These are phyloP conservation scores for Casuarina cunninghamiana DNA, from an alignment of 306 rosid genomes.

Conservation along the genomic window DNA sequence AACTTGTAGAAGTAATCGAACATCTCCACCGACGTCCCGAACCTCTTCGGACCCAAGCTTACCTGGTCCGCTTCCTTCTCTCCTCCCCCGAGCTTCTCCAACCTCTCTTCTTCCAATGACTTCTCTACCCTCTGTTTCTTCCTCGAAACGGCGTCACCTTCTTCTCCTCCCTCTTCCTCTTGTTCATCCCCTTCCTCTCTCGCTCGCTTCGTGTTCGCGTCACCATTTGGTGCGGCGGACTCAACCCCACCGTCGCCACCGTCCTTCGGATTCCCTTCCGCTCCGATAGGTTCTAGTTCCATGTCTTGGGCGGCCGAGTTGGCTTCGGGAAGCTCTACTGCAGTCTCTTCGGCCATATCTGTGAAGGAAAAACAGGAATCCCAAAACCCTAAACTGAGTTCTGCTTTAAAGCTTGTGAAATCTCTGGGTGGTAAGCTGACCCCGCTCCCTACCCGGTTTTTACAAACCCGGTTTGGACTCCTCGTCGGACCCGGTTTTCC, in stretches of 20 bases:
- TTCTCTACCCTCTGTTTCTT: slow-evolving; percentile 47
- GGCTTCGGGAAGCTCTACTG: slow-evolving; percentile 19
- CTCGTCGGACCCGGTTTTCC: too few relatives aligned
- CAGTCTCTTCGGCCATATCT: slow-evolving; percentile 29
- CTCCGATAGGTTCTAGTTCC: slow-evolving; percentile 31
- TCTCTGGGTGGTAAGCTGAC: too few relatives aligned
- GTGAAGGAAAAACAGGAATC: background rate
- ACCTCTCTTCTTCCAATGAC: slow-evolving; percentile 41
- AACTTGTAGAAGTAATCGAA: slow-evolving; percentile 61
- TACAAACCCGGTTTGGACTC: too few relatives aligned
- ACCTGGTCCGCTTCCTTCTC: slow-evolving; percentile 35
- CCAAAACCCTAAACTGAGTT: background rate
- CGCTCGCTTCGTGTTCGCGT: slow-evolving; percentile 32
- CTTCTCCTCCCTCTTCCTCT: slow-evolving; percentile 15
- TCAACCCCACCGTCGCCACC: background rate
- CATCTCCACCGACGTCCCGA: slow-evolving; percentile 57
- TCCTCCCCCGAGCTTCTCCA: slow-evolving; percentile 50
- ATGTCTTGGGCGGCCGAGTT: slow-evolving; percentile 28
- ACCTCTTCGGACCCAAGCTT: slow-evolving; percentile 45
- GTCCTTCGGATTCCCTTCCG: slow-evolving; percentile 1
- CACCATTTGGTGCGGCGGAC: slow-evolving; percentile 5
- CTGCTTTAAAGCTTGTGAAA: background rate
- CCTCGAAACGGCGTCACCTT: slow-evolving; percentile 21
- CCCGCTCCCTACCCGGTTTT: too few relatives aligned
- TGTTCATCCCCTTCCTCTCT: slow-evolving; percentile 39